Conservation (phyloP, 129 eudicot species). For the Deinandra increscens region DNA sequence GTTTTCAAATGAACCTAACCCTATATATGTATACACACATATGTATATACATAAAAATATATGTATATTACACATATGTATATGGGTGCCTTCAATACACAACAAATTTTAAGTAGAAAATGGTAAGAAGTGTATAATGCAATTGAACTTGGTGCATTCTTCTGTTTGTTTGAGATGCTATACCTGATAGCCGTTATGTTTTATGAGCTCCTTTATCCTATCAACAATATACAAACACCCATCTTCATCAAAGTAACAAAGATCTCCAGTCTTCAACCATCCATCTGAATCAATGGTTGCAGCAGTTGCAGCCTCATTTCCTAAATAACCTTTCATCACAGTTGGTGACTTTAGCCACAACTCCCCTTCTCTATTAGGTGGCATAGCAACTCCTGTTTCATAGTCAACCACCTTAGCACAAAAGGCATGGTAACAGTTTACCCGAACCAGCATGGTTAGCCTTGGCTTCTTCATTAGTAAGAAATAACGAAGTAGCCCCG, state of each 20-base stretch:
- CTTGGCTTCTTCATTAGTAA: conserved; percentile 41
- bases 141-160: neutral
- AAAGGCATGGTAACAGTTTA: conserved; percentile 50
- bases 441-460: conserved; percentile 54
- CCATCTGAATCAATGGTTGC: conserved; percentile 57
- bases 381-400: conserved; percentile 46
- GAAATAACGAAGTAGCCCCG: conserved; percentile 62
- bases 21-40: too few relatives aligned
- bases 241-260: conserved; percentile 68
- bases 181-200: conserved; percentile 88
- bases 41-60: too few relatives aligned
- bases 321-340: conserved; percentile 74
- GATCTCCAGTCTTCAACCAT: conserved; percentile 82
- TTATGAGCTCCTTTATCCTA: conserved; percentile 76
- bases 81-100: too few relatives aligned
- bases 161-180: neutral
- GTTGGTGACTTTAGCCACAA: conserved; percentile 62
- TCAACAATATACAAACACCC: conserved; percentile 69
- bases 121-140: too few relatives aligned
- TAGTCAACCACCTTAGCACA: conserved; percentile 68
- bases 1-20: too few relatives aligned
- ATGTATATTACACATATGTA: too few relatives aligned
- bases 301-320: conserved; percentile 62
- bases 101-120: too few relatives aligned
- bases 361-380: conserved; percentile 63